phyloP scores from a whole-genome alignment of 2,329 filamentous ascomycete genomes.

The Blastomyces gilchristii region DNA sequence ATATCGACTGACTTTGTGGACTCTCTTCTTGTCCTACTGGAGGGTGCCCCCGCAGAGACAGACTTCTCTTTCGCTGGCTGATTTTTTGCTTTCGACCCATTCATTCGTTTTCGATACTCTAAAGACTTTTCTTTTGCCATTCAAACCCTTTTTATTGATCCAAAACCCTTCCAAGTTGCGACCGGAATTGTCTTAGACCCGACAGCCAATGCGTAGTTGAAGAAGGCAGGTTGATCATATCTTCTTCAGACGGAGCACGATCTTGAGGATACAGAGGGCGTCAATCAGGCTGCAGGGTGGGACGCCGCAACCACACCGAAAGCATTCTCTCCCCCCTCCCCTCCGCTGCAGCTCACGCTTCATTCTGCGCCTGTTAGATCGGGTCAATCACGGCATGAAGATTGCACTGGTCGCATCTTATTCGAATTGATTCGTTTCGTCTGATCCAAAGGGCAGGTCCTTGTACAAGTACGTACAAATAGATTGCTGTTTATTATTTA shows the following conservation, averaged over 20 bases:
- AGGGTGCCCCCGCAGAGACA: neutral
- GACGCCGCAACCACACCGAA: slow-evolving; percentile 4
- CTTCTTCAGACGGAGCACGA: neutral
- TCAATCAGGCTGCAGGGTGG: neutral
- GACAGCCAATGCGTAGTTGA: neutral
- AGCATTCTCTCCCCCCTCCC: no score
- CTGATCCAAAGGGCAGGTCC: slow-evolving; percentile 4
- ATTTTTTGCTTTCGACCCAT: neutral
- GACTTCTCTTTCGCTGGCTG: neutral
- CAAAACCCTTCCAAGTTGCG: neutral
- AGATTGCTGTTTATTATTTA: neutral
- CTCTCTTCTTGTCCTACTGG: neutral
- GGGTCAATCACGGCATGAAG: slow-evolving; percentile 7
- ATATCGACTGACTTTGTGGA: slow-evolving; percentile 10
- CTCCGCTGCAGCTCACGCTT: neutral
- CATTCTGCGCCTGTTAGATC: neutral
- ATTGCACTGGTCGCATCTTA: slow-evolving; percentile 2
- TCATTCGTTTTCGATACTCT: slow-evolving; percentile 4
- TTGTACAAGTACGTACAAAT: neutral
- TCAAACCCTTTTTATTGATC: neutral
- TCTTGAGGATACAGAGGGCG: neutral
- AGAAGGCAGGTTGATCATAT: neutral
- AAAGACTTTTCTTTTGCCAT: neutral
- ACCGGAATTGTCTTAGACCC: neutral
- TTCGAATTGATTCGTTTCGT: slow-evolving; percentile 2